A percentile compares a stretch with the other conserved stretches of the same genome.
Evolutionary conservation across 768 basidiomycete species (phyloP).

Genomic region (Mycena latifolia): DNA sequence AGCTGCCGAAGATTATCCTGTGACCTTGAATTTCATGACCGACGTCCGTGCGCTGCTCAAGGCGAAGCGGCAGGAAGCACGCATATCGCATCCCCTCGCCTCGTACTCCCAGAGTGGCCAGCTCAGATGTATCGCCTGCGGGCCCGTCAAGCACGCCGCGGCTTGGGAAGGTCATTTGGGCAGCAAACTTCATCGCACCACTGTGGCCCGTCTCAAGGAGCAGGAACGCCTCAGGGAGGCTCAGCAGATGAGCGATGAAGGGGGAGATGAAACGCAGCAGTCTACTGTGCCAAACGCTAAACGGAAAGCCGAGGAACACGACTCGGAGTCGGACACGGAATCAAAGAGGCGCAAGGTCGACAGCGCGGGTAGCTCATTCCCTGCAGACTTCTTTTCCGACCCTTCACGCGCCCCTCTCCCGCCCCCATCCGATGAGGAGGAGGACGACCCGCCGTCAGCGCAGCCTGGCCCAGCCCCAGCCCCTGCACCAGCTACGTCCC

Average conservation of each 20-base stretch:
- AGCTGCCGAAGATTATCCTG: too few species aligned
- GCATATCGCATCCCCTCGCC: slow-evolving; percentile 80
- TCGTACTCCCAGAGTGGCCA: slow-evolving; percentile 75
- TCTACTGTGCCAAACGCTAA: slow-evolving; percentile 49
- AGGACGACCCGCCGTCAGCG: slow-evolving; percentile 49
- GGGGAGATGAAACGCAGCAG: slow-evolving; percentile 43
- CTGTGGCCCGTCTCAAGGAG: slow-evolving; percentile 69
- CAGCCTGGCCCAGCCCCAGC: slow-evolving; percentile 28
- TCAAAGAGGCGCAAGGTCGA: slow-evolving; percentile 44
- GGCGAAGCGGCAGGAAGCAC: slow-evolving; percentile 84
- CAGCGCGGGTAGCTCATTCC: slow-evolving; percentile 54
- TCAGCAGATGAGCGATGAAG: slow-evolving; percentile 46
- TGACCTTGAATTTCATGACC: too few species aligned
- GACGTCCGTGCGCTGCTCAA: slow-evolving; percentile 86
- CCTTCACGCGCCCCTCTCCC: slow-evolving; percentile 63
- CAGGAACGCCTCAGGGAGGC: slow-evolving; percentile 61
- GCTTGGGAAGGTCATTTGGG: slow-evolving; percentile 92
- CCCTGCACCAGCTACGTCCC: slow-evolving; percentile 39
- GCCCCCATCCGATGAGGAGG: slow-evolving; percentile 50
- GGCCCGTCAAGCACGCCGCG: slow-evolving; percentile 78
- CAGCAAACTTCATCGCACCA: slow-evolving; percentile 82
- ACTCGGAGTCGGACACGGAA: slow-evolving; percentile 48
- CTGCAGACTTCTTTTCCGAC: slow-evolving; percentile 87
- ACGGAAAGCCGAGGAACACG: slow-evolving; percentile 50
- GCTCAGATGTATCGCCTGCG: slow-evolving; percentile 77